These are phyloP conservation scores for Leptoxyphium fumago DNA, from an alignment of 2,329 filamentous ascomycete species.

Conservation along the genomic window DNA sequence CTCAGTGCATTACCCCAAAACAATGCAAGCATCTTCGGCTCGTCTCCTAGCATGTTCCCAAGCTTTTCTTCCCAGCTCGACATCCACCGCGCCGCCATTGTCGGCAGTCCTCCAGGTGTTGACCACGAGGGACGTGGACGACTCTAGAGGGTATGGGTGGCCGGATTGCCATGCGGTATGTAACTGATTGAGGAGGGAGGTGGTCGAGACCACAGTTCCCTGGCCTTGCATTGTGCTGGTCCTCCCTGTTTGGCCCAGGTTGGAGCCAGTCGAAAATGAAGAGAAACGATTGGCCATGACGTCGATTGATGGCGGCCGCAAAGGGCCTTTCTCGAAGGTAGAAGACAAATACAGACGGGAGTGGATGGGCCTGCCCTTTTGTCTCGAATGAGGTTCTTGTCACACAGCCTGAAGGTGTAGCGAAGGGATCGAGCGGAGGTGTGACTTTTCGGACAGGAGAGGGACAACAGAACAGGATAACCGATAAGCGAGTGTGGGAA, in stretches of 20 bases:
- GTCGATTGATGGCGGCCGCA: slow-evolving; percentile 7
- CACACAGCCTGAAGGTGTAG: no score
- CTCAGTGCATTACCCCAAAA: slow-evolving; percentile 51
- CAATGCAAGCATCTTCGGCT: slow-evolving; percentile 87
- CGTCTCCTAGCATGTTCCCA: slow-evolving; percentile 94
- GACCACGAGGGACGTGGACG: slow-evolving; percentile 79
- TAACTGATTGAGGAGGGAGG: slow-evolving; percentile 78
- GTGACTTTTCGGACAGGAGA: no score
- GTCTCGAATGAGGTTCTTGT: not conserved
- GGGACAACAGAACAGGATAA: no score
- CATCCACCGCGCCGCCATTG: slow-evolving; percentile 70
- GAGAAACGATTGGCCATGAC: slow-evolving; percentile 49
- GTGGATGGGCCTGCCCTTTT: not conserved
- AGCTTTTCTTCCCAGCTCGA: slow-evolving; percentile 60
- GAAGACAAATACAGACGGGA: not conserved
- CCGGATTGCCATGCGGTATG: slow-evolving; percentile 77
- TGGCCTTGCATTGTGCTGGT: slow-evolving; percentile 37
- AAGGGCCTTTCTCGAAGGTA: slow-evolving; percentile 5
- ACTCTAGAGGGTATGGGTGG: slow-evolving; percentile 74
- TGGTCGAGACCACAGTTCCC: slow-evolving; percentile 75
- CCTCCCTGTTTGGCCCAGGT: slow-evolving; percentile 24
- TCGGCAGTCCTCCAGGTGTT: slow-evolving; percentile 87
- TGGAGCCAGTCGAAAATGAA: slow-evolving; percentile 46
- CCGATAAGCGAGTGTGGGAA: no score
- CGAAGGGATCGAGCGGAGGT: no score